Conservation (phyloP, 2,329 filamentous ascomycete genomes). For the Hymenoscyphus scutula region DNA sequence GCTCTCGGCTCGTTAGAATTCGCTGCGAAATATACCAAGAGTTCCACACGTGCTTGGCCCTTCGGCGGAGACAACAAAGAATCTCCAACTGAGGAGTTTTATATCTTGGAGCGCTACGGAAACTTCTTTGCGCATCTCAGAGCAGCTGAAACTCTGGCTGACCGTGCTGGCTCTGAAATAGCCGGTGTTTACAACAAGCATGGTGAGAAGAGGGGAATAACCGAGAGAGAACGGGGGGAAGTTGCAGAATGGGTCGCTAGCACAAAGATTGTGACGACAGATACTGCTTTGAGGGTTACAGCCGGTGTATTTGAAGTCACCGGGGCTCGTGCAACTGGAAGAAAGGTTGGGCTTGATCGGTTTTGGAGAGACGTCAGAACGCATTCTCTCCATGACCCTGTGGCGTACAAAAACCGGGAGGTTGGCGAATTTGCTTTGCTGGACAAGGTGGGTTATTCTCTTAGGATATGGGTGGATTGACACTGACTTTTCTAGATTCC, state of each 20-base stretch:
- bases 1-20: conserved; percentile 55
- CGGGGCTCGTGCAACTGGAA: conserved; percentile 55
- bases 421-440: conserved; percentile 56
- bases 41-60: conserved; percentile 60
- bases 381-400: conserved; percentile 64
- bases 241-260: conserved; percentile 61
- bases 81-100: conserved; percentile 60
- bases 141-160: conserved; percentile 57
- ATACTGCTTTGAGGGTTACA: conserved; percentile 57
- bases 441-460: conserved; percentile 40
- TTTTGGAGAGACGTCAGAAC: conserved; percentile 67
- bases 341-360: conserved; percentile 59
- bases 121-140: conserved; percentile 61
- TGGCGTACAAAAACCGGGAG: conserved; percentile 65
- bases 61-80: conserved; percentile 61
- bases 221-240: conserved; percentile 54
- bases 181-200: conserved; percentile 47
- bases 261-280: conserved; percentile 61
- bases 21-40: conserved; percentile 55
- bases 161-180: conserved; percentile 52
- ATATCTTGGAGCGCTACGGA: conserved; percentile 63
- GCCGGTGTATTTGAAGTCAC: conserved; percentile 64
- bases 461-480: neutral
- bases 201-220: conserved; percentile 44
- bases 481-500: conserved; percentile 40